Percentiles rank a stretch among this genome's conserved stretches.
These are phyloP conservation scores for Ceriops zippeliana DNA, from an alignment of 345 rosid genomes.

Conservation along the genomic window DNA sequence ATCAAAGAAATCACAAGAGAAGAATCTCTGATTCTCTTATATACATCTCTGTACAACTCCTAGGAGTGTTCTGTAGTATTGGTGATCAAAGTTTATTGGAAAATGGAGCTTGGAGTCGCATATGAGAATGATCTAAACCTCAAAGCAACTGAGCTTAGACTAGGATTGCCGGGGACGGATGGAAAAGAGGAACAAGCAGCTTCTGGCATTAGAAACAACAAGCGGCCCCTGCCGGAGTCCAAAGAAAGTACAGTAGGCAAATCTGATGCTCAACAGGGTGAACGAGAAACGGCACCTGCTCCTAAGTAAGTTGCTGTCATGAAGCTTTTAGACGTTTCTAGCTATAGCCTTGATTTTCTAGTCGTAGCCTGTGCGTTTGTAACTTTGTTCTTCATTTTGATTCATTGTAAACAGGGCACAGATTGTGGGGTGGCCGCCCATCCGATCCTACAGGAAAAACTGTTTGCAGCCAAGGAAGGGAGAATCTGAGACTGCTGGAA, in stretches of 20 bases:
- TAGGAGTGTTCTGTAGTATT: not conserved
- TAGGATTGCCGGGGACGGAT: slow-evolving; percentile 79
- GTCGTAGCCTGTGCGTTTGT: not conserved
- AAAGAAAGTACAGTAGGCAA: slow-evolving; percentile 19
- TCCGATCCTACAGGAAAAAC: slow-evolving; percentile 61
- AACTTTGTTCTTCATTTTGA: not conserved
- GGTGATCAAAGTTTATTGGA: not conserved
- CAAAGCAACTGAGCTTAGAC: slow-evolving; percentile 81
- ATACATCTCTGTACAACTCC: not conserved
- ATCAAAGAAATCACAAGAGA: not conserved
- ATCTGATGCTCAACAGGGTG: slow-evolving; percentile 17
- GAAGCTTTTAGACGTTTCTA: not conserved
- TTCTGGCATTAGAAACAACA: slow-evolving; percentile 50
- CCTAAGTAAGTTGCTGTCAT: slow-evolving; percentile 47
- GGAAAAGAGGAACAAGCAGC: slow-evolving; percentile 31
- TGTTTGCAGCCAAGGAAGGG: slow-evolving; percentile 32
- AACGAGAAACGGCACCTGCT: slow-evolving; percentile 44
- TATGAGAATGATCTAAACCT: slow-evolving; percentile 61
- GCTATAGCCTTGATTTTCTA: not conserved
- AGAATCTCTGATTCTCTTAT: too few relatives aligned
- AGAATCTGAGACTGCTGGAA: slow-evolving; percentile 5
- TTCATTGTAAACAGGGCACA: slow-evolving; percentile 40
- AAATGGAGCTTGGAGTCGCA: slow-evolving; percentile 39
- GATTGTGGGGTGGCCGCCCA: slow-evolving; percentile 80
- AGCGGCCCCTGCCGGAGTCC: slow-evolving; percentile 38